Conservation (phyloP, 2,329 filamentous ascomycete genomes). For the Aspergillus sp. region DNA sequence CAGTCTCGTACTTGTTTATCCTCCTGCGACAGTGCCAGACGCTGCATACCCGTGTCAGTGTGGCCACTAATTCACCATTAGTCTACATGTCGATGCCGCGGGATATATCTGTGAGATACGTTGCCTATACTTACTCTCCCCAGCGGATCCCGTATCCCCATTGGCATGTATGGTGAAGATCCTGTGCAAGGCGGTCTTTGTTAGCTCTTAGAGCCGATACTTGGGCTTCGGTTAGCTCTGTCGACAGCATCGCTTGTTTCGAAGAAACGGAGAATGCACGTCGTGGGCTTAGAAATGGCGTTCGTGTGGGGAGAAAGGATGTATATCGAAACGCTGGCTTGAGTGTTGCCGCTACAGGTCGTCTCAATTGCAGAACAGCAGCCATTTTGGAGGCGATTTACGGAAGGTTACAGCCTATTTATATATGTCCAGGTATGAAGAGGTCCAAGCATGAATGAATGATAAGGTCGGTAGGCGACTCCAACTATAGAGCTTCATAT, state of each 20-base stretch:
- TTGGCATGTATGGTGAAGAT: slow-evolving; percentile 65
- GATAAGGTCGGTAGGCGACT: slow-evolving; percentile 16
- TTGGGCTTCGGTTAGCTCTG: slow-evolving; percentile 51
- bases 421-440: background rate
- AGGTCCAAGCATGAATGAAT: background rate
- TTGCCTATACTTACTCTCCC: slow-evolving; percentile 58
- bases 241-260: slow-evolving; percentile 35
- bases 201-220: slow-evolving; percentile 58
- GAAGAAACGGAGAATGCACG: slow-evolving; percentile 15
- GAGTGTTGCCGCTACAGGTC: background rate
- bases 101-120: background rate
- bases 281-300: slow-evolving; percentile 3
- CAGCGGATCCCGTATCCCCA: slow-evolving; percentile 67
- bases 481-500: background rate
- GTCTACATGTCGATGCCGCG: background rate
- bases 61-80: slow-evolving; percentile 24
- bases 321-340: slow-evolving; percentile 4
- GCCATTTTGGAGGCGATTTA: slow-evolving; percentile 9
- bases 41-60: slow-evolving; percentile 74
- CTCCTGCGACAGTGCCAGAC: slow-evolving; percentile 68
- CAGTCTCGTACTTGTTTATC: slow-evolving; percentile 73
- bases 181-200: slow-evolving; percentile 59
- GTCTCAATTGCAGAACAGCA: background rate
- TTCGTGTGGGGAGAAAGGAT: background rate
- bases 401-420: slow-evolving; percentile 1